A percentile compares a stretch with the other conserved stretches of the same genome.
Conservation (phyloP, 2,329 filamentous ascomycete species). For the Berkeleyomyces rouxiae region DNA sequence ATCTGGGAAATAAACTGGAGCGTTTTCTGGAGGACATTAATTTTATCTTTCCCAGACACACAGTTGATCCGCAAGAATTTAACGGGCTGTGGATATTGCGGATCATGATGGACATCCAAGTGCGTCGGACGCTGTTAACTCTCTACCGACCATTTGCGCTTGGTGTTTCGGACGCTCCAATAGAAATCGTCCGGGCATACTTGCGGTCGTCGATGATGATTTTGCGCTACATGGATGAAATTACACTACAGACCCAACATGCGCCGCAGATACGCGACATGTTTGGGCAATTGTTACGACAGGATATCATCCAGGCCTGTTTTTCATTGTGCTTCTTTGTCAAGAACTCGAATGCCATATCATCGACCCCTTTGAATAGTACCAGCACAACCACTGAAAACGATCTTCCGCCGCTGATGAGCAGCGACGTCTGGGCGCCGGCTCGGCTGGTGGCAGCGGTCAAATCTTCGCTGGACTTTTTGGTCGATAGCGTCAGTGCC, state of each 20-base stretch:
- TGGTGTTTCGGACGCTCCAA: conserved; percentile 32
- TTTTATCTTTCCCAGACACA: conserved; percentile 32
- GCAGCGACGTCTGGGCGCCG: conserved; percentile 24
- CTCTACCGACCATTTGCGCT: conserved; percentile 39
- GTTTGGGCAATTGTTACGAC: conserved; percentile 35
- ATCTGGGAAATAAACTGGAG: conserved; percentile 36
- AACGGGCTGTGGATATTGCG: conserved; percentile 35
- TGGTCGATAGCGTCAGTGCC: conserved; percentile 30
- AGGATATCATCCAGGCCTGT: conserved; percentile 38
- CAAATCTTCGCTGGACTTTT: conserved; percentile 30
- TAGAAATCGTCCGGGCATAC: conserved; percentile 35
- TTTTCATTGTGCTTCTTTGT: conserved; percentile 41
- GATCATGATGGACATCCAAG: conserved; percentile 37
- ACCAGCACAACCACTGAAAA: conserved; percentile 3
- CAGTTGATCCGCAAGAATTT: conserved; percentile 26
- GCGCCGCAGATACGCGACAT: conserved; percentile 34
- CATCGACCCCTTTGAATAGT: neutral
- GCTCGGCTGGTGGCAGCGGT: conserved; percentile 27
- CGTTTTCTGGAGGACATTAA: conserved; percentile 37
- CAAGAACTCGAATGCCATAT: conserved; percentile 16
- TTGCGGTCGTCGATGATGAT: conserved; percentile 38
- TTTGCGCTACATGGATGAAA: conserved; percentile 37
- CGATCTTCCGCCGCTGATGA: conserved; percentile 4
- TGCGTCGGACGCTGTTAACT: conserved; percentile 33
- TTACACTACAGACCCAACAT: conserved; percentile 30